Evolutionary conservation across 2,329 filamentous ascomycete genomes (phyloP).

Genomic region (Zalaria sp.): DNA sequence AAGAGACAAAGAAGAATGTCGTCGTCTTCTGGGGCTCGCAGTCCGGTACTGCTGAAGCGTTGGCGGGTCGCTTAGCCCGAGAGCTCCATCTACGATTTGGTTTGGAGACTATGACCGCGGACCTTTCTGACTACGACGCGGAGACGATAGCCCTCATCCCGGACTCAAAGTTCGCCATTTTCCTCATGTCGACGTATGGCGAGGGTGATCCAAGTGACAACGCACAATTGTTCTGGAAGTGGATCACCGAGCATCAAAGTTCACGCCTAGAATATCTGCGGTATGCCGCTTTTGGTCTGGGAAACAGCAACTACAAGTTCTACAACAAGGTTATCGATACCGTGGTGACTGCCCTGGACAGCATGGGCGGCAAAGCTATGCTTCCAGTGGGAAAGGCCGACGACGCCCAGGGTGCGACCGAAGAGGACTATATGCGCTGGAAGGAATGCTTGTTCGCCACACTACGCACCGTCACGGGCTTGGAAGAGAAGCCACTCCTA

Average conservation of each 20-base stretch:
- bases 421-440: slow-evolving; percentile 29
- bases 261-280: slow-evolving; percentile 13
- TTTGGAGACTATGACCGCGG: slow-evolving; percentile 25
- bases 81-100: slow-evolving; percentile 27
- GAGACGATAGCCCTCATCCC: slow-evolving; percentile 7
- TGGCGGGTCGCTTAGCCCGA: slow-evolving; percentile 26
- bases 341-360: slow-evolving; percentile 17
- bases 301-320: slow-evolving; percentile 93
- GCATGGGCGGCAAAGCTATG: slow-evolving; percentile 18
- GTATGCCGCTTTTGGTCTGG: slow-evolving; percentile 62
- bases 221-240: slow-evolving; percentile 31
- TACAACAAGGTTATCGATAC: slow-evolving; percentile 29
- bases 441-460: slow-evolving; percentile 22
- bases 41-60: slow-evolving; percentile 31
- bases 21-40: slow-evolving; percentile 37
- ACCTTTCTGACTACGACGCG: slow-evolving; percentile 33
- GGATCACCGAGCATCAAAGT: background rate
- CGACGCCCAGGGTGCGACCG: slow-evolving; percentile 26
- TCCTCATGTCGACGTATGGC: slow-evolving; percentile 16
- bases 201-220: slow-evolving; percentile 26
- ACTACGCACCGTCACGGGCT: slow-evolving; percentile 17
- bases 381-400: slow-evolving; percentile 23
- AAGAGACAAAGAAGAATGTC: slow-evolving; percentile 10
- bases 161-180: slow-evolving; percentile 10
- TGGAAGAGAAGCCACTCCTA: slow-evolving; percentile 17